phyloP scores from a whole-genome alignment of 2,329 filamentous ascomycete genomes.

The Fusarium sulawesiense region DNA sequence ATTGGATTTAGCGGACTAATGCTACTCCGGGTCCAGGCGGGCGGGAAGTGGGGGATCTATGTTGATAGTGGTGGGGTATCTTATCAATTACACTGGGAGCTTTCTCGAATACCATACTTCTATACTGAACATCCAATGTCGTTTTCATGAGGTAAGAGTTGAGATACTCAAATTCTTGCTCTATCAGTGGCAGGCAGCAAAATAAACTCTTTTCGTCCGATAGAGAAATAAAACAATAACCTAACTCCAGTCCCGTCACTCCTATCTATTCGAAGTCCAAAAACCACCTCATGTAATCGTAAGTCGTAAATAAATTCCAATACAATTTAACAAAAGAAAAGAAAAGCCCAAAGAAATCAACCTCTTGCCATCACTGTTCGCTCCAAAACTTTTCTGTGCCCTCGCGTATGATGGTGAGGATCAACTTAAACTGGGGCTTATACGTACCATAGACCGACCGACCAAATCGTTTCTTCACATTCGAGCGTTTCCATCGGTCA shows the following conservation, averaged over 20 bases:
- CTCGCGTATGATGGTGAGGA: no score
- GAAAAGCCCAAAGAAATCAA: no score
- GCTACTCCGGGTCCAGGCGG: constrained; percentile 16
- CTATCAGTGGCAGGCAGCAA: neutral
- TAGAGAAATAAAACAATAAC: neutral
- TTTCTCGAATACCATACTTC: neutral
- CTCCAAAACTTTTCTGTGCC: no score
- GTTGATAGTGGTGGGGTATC: constrained; percentile 15
- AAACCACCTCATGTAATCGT: neutral
- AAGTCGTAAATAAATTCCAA: neutral
- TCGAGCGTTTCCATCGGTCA: no score
- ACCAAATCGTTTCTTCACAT: no score
- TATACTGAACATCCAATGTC: neutral
- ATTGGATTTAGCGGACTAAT: constrained; percentile 18
- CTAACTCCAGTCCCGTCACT: neutral
- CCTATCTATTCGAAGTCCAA: neutral
- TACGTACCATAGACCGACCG: no score
- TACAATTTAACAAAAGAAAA: neutral
- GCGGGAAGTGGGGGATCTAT: constrained; percentile 26
- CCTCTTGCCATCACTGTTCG: no score
- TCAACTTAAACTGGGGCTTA: no score
- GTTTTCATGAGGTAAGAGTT: neutral
- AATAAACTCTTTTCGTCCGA: neutral
- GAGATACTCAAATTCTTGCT: neutral
- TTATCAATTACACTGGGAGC: constrained; percentile 15